Conservation (phyloP, 129 eudicot species). For the Tagetes patula region DNA sequence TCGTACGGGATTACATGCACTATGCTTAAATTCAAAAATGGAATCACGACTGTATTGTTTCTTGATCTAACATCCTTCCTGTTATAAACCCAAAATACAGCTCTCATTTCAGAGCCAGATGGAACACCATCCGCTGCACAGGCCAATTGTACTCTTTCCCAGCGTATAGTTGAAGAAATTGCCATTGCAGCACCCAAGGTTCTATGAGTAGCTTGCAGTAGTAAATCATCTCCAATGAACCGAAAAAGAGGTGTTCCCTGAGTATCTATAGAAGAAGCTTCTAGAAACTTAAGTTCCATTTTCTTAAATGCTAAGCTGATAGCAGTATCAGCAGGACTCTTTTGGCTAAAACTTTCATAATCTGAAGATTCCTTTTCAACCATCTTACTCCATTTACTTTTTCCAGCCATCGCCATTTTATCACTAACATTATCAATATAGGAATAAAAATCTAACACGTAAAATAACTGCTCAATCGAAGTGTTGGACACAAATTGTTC, state of each 20-base stretch:
- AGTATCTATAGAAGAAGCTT: constrained; percentile 43
- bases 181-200: constrained; percentile 90
- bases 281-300: constrained; percentile 65
- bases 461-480: constrained; percentile 78
- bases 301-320: constrained; percentile 50
- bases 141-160: constrained; percentile 66
- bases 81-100: constrained; percentile 85
- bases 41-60: constrained; percentile 25
- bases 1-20: constrained; percentile 73
- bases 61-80: constrained; percentile 35
- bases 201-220: constrained; percentile 62
- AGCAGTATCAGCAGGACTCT: constrained; percentile 85
- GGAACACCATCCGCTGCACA: constrained; percentile 50
- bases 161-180: constrained; percentile 62
- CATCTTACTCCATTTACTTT: constrained; percentile 29
- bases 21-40: constrained; percentile 58
- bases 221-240: constrained; percentile 62
- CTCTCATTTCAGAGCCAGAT: constrained; percentile 52
- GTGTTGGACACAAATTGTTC: constrained; percentile 73
- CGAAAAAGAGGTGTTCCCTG: constrained; percentile 65
- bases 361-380: constrained; percentile 33
- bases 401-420: constrained; percentile 51
- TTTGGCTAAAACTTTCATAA: constrained; percentile 39
- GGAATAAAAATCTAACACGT: constrained; percentile 67
- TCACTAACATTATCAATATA: constrained; percentile 63